phyloP scores from a whole-genome alignment of 2,329 filamentous ascomycete genomes.

The Epichloe bromicola region DNA sequence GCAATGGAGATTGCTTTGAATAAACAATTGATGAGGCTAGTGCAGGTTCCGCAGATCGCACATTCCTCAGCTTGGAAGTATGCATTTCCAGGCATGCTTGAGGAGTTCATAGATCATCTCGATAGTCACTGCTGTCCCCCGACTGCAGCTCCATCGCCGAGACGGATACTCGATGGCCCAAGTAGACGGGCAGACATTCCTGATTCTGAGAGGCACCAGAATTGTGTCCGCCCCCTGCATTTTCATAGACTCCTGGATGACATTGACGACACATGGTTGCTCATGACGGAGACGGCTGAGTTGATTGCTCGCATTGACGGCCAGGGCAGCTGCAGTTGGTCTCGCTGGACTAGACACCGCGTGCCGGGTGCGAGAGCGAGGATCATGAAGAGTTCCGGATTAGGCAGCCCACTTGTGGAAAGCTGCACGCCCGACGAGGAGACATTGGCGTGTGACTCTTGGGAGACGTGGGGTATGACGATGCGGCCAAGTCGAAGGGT shows the following conservation, averaged over 20 bases:
- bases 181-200: neutral
- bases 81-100: slow-evolving; percentile 1
- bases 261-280: neutral
- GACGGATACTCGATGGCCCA: neutral
- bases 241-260: neutral
- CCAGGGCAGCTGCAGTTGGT: neutral
- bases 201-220: neutral
- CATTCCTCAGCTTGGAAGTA: neutral
- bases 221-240: neutral
- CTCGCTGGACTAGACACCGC: neutral
- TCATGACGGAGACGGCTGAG: neutral
- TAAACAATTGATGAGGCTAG: neutral
- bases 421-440: slow-evolving; percentile 9
- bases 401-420: slow-evolving; percentile 12
- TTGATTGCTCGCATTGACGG: neutral
- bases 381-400: slow-evolving; percentile 12
- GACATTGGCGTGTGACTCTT: neutral
- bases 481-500: neutral
- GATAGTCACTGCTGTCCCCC: neutral
- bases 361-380: neutral
- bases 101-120: slow-evolving; percentile 2
- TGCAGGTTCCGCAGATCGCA: no score
- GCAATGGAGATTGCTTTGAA: neutral
- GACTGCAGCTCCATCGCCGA: neutral
- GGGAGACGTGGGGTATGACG: neutral